phyloP scores from a whole-genome alignment of 495 filamentous ascomycete genomes.

The Sphaerosporella brunnea region DNA sequence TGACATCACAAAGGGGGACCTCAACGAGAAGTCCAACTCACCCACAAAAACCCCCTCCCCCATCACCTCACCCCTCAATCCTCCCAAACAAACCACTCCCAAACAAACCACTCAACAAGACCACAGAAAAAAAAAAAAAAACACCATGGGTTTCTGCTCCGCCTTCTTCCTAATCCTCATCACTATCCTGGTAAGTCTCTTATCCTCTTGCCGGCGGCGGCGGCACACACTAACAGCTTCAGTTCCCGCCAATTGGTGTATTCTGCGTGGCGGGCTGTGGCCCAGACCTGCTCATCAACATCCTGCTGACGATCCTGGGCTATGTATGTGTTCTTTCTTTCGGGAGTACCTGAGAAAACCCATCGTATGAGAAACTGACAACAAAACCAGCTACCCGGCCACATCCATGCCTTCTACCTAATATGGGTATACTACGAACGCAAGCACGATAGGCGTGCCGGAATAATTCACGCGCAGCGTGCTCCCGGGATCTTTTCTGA shows the following conservation, averaged over 20 bases:
- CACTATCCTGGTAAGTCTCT: constrained; percentile 36
- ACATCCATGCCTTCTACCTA: constrained; percentile 75
- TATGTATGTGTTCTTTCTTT: constrained; percentile 35
- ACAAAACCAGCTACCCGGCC: constrained; percentile 50
- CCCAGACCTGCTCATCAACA: constrained; percentile 69
- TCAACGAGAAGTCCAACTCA: no score
- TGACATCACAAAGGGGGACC: no score
- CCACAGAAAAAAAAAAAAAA: no score
- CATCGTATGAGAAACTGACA: no score
- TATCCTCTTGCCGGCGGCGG: neutral
- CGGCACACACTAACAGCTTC: neutral
- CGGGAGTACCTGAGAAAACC: no score
- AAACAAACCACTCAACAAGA: no score
- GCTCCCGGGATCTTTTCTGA: constrained; percentile 69
- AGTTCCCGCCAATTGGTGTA: constrained; percentile 68
- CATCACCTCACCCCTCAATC: no score
- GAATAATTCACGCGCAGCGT: constrained; percentile 30
- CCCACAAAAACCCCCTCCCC: no score
- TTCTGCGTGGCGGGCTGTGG: constrained; percentile 78
- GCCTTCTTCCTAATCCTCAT: constrained; percentile 39
- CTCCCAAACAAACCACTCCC: no score
- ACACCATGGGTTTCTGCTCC: constrained; percentile 36
- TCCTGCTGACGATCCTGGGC: constrained; percentile 67
- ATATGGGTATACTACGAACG: constrained; percentile 71
- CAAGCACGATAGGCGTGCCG: constrained; percentile 37